A percentile compares a stretch with the other conserved stretches of the same genome.
phyloP scores from a whole-genome alignment of 257 asterid genomes.

The Scutellaria galericulata region DNA sequence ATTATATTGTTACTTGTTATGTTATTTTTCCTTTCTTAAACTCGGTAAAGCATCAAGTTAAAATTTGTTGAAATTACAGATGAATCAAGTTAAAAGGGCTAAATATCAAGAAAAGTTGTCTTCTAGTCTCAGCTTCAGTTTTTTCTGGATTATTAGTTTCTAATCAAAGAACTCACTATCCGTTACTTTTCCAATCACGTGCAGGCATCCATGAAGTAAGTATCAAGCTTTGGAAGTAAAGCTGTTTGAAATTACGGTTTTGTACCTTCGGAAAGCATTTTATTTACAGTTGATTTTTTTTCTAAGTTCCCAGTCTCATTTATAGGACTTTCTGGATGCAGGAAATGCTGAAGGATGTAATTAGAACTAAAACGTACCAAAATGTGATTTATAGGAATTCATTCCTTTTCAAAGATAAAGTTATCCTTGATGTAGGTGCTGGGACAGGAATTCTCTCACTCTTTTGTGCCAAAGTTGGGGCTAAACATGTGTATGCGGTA shows the following conservation, averaged over 20 bases:
- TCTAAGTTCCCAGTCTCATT: constrained; percentile 9
- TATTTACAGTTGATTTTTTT: constrained; percentile 1
- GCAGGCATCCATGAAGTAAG: constrained; percentile 99
- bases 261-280: constrained; percentile 25
- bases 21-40: not conserved
- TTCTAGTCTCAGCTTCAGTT: not conserved
- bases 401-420: constrained; percentile 87
- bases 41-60: not conserved
- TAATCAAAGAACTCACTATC: constrained; percentile 31
- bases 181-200: constrained; percentile 33
- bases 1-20: not conserved
- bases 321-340: constrained; percentile 40
- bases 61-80: constrained; percentile 16
- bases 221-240: constrained; percentile 35
- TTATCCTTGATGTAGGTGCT: constrained; percentile 98
- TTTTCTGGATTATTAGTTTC: not conserved
- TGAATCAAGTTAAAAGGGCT: not conserved
- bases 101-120: not conserved
- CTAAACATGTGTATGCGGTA: constrained; percentile 59
- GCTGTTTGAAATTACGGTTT: constrained; percentile 26
- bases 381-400: constrained; percentile 85
- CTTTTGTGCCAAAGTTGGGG: constrained; percentile 97
- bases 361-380: constrained; percentile 88
- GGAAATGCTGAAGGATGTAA: constrained; percentile 96
- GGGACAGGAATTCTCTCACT: constrained; percentile 98